Base-by-base conservation (phyloP, 495 filamentous ascomycete genomes). In the Lepidopterella palustris region DNA sequence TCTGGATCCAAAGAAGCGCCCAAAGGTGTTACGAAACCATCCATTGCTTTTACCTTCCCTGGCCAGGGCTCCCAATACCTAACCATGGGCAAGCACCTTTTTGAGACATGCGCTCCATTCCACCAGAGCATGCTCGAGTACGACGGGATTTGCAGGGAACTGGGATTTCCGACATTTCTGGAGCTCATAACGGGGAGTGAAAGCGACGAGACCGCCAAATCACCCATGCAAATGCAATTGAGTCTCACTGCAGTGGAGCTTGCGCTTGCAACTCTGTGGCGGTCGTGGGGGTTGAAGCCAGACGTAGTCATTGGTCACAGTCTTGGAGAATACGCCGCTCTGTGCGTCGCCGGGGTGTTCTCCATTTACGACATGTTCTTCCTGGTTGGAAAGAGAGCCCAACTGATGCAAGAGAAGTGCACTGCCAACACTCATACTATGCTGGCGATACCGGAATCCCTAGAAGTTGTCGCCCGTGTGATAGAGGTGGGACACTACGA, bases 201-300 rank as follows among this genome's bases (percentile, higher is more conserved):
- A 15, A n/a, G 25, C 24, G n/a, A n/a, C 26, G 35, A 35, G 20
- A 5, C n/a, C 9, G 18, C 20, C 45, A 10, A 13, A 11, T 11
- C 11, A 21, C 26, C 51, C 11, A 11, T 54, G 25, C n/a, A 15
- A 29, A 40, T 27, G 35, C 9, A 47, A 21, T 57, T 58, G 21
- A 60, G 63, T 2, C 78, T 72, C 53, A 78, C 74, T 0, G 72
- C 65, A 0, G 45, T 81, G 2, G 78, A 80, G 49, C 55, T 81
- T 13, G 75, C 72, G 1, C 55, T 81, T 6, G 66, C 76, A 0
- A 73, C 78, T 20, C 47, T 64, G 0, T 40, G 64, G n/a, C 1
- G 20, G 4, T 21, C 23, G n/a, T 61, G 51, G 57, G 28, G 53
- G 11, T 23, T 67, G 13, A 15, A 8, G 0, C 49, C 53, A 1